Evolutionary conservation across 108 stramenopile species (phyloP).

Genomic region (Epithemia pelagica): DNA sequence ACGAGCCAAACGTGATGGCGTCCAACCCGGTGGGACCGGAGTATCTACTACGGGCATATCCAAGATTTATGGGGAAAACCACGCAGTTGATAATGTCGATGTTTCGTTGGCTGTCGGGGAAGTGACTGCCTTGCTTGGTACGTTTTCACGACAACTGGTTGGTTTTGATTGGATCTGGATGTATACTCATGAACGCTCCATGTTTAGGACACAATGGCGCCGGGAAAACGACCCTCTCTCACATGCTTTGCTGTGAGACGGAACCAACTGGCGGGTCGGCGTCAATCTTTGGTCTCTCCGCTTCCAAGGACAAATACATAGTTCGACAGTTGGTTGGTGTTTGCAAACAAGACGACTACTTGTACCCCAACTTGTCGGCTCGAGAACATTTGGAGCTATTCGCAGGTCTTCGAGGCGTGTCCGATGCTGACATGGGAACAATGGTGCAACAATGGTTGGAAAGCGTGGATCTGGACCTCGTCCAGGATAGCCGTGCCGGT

Average conservation of each 20-base stretch:
- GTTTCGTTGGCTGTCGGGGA: conserved; percentile 35
- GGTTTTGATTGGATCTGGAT: too few relatives aligned
- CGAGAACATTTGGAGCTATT: conserved; percentile 81
- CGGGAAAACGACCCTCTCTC: conserved; percentile 76
- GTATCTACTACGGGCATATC: background rate
- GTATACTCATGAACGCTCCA: too few relatives aligned
- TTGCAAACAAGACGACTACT: conserved; percentile 81
- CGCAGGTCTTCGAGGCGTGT: conserved; percentile 59
- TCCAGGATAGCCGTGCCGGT: conserved; percentile 21
- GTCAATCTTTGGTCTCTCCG: conserved; percentile 35
- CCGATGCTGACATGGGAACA: conserved; percentile 5
- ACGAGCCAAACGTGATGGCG: background rate
- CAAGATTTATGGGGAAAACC: conserved; percentile 26
- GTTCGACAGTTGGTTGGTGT: conserved; percentile 41
- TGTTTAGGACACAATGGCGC: conserved; percentile 1
- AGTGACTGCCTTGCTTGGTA: conserved; percentile 45
- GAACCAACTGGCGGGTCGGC: conserved; percentile 53
- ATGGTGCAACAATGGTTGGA: conserved; percentile 35
- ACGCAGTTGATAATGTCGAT: conserved; percentile 45
- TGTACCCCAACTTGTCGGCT: conserved; percentile 77
- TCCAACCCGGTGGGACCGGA: background rate
- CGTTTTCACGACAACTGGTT: too few relatives aligned
- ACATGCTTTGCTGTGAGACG: conserved; percentile 68
- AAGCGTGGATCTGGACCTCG: conserved; percentile 36
- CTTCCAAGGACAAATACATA: conserved; percentile 15